phyloP scores from a whole-genome alignment of 441 rosid genomes.

The Biscutella laevigata region DNA sequence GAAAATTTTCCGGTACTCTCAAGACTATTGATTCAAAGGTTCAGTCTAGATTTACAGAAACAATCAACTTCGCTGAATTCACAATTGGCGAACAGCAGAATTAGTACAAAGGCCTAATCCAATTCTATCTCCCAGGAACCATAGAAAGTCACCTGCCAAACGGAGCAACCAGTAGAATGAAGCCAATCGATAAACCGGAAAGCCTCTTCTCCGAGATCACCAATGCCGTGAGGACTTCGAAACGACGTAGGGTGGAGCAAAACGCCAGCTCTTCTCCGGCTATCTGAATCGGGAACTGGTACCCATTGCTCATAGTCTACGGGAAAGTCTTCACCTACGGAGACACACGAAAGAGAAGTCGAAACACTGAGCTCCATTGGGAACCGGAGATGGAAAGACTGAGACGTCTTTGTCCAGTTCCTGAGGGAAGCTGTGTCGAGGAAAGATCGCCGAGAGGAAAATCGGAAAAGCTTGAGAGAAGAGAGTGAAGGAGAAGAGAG shows the following conservation, averaged over 20 bases:
- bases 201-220: slow-evolving; percentile 77
- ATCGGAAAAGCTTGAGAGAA: slow-evolving; percentile 12
- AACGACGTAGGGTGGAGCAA: slow-evolving; percentile 94
- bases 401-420: slow-evolving; percentile 9
- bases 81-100: too few species aligned
- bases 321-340: slow-evolving; percentile 64
- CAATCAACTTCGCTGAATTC: too few species aligned
- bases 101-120: too few species aligned
- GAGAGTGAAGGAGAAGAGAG: slow-evolving; percentile 28
- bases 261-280: slow-evolving; percentile 69
- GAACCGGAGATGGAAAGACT: too few species aligned
- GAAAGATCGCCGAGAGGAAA: slow-evolving; percentile 1
- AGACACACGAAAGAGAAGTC: slow-evolving; percentile 9
- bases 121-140: too few species aligned
- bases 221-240: slow-evolving; percentile 70
- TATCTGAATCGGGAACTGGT: slow-evolving; percentile 35
- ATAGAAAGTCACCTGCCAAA: slow-evolving; percentile 99
- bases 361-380: slow-evolving; percentile 21
- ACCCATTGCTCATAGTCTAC: slow-evolving; percentile 47
- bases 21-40: background rate
- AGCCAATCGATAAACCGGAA: slow-evolving; percentile 87
- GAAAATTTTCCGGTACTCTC: background rate
- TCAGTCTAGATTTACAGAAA: background rate
- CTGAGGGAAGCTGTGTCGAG: slow-evolving; percentile 2
- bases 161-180: slow-evolving; percentile 66